These are phyloP conservation scores for Lantana camara DNA, from an alignment of 257 asterid species.

Conservation along the genomic window DNA sequence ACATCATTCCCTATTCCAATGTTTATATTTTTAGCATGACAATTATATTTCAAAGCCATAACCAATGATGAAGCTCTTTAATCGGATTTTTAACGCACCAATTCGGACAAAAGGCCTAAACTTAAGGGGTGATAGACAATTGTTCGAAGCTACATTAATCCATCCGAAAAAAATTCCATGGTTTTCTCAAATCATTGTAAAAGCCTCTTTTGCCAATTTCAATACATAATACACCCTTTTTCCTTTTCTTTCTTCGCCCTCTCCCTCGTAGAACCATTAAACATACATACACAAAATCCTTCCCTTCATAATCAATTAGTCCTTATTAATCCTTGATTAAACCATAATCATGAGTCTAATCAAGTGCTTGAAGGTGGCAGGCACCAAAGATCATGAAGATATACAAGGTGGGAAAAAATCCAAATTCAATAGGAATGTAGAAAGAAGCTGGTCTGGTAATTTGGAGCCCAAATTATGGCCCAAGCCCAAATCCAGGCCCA, in stretches of 20 bases:
- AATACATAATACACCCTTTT: not conserved
- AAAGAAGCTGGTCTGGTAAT: slow-evolving; percentile 51
- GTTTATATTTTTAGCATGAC: no score
- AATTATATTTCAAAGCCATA: not conserved
- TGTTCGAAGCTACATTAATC: not conserved
- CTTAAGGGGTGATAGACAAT: not conserved
- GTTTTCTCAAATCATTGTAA: not conserved
- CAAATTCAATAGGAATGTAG: slow-evolving; percentile 32
- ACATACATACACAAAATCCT: no score
- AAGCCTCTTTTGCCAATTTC: not conserved
- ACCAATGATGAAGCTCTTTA: slow-evolving; percentile 16
- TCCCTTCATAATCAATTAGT: not conserved
- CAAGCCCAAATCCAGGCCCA: slow-evolving; percentile 2
- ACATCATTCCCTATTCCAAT: no score
- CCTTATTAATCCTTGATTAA: not conserved
- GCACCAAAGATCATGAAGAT: not conserved
- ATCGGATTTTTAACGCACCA: not conserved
- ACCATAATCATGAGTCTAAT: not conserved
- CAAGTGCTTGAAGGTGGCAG: slow-evolving; percentile 4
- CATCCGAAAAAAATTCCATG: not conserved
- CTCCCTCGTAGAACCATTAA: no score
- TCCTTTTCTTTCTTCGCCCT: not conserved
- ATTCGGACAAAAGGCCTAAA: not conserved
- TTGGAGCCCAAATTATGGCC: slow-evolving; percentile 22
- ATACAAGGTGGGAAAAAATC: slow-evolving; percentile 2